phyloP scores from a whole-genome alignment of 2,329 filamentous ascomycete genomes.

The Xylaria sp. region DNA sequence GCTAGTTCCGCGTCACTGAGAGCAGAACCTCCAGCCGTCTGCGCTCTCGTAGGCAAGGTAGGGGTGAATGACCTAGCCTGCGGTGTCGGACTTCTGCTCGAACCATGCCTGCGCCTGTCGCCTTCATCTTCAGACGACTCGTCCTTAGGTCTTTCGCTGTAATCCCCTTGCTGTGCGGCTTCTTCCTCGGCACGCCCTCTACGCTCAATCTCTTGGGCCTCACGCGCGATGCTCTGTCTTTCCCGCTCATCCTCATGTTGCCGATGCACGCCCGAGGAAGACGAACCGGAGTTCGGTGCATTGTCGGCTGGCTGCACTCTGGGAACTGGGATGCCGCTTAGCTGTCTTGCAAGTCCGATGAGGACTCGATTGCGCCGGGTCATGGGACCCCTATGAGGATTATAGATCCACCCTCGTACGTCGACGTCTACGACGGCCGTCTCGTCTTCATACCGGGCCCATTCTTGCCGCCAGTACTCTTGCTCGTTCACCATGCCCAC shows the following conservation, averaged over 20 bases:
- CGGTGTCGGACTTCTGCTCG: slow-evolving; percentile 42
- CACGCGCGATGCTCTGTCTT: slow-evolving; percentile 74
- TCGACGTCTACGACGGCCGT: slow-evolving; percentile 93
- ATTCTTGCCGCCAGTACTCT: slow-evolving; percentile 81
- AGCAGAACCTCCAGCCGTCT: slow-evolving; percentile 55
- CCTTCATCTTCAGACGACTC: slow-evolving; percentile 56
- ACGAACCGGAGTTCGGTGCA: slow-evolving; percentile 37
- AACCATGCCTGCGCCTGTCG: slow-evolving; percentile 42
- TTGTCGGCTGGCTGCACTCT: slow-evolving; percentile 53
- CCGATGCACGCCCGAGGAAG: slow-evolving; percentile 50
- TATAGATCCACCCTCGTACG: slow-evolving; percentile 94
- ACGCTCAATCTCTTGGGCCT: slow-evolving; percentile 80
- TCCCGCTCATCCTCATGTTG: slow-evolving; percentile 63
- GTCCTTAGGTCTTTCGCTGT: slow-evolving; percentile 71
- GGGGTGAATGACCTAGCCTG: slow-evolving; percentile 56
- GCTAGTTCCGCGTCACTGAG: slow-evolving; percentile 81
- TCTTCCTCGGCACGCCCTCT: slow-evolving; percentile 77
- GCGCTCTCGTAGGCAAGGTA: slow-evolving; percentile 52
- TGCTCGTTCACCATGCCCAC: slow-evolving; percentile 66
- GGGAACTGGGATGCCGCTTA: slow-evolving; percentile 86
- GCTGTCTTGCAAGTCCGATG: slow-evolving; percentile 83
- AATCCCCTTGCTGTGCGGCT: slow-evolving; percentile 75
- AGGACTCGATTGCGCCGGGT: slow-evolving; percentile 87
- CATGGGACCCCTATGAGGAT: slow-evolving; percentile 84
- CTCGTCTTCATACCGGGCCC: slow-evolving; percentile 82